Evolutionary conservation across 73 alveolate genomes (phyloP).

Genomic region (Uronychia binucleata): DNA sequence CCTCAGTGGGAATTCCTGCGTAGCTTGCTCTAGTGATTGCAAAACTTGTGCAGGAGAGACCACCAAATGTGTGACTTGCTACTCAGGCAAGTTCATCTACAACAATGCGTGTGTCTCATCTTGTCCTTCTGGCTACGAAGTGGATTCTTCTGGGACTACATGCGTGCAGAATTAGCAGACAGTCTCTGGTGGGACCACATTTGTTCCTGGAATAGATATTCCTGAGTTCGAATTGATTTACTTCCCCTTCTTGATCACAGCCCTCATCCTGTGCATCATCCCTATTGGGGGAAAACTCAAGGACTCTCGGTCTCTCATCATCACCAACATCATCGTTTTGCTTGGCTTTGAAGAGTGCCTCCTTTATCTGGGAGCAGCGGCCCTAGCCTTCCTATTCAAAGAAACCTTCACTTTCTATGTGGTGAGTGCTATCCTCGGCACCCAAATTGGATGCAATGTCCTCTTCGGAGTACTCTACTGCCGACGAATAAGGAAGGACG

Average conservation of each 20-base stretch:
- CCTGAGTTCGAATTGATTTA: slow-evolving; percentile 6
- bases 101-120: neutral
- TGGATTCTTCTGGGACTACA: neutral
- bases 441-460: neutral
- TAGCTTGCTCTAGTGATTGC: neutral
- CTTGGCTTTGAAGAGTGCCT: slow-evolving; percentile 22
- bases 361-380: too few relatives aligned
- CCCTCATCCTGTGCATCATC: slow-evolving; percentile 1
- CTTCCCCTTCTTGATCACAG: slow-evolving; percentile 20
- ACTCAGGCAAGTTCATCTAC: slow-evolving; percentile 2
- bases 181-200: too few relatives aligned
- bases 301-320: slow-evolving; percentile 18
- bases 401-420: too few relatives aligned
- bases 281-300: slow-evolving; percentile 25
- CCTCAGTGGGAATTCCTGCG: neutral
- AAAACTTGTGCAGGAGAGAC: slow-evolving; percentile 8
- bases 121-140: slow-evolving; percentile 25
- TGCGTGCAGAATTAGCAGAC: slow-evolving; percentile 14
- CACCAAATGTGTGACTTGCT: slow-evolving; percentile 10
- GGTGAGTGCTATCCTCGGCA: too few relatives aligned
- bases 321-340: slow-evolving; percentile 5
- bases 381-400: too few relatives aligned
- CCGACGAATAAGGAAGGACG: neutral
- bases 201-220: too few relatives aligned
- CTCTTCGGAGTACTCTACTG: neutral